phyloP scores from a whole-genome alignment of 176 grass and related monocot species.

The Carex myosuroides region DNA sequence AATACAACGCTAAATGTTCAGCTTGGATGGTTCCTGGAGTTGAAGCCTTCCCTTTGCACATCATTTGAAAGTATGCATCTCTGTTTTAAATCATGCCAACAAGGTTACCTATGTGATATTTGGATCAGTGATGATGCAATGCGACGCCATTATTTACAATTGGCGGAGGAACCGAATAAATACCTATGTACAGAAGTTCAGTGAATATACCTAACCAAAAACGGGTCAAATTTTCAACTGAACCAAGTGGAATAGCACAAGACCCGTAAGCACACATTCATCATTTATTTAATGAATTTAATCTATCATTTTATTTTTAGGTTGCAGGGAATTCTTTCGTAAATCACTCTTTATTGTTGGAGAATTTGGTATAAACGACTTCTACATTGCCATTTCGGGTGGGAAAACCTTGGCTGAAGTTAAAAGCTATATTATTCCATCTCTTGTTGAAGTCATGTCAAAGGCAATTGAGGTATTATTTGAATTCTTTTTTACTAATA shows the following conservation, averaged over 20 bases:
- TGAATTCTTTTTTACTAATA: not conserved
- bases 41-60: slow-evolving; percentile 33
- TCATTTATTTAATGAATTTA: not conserved
- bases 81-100: not conserved
- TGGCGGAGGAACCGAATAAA: not conserved
- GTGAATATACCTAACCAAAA: not conserved
- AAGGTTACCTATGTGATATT: not conserved
- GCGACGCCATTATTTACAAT: no score
- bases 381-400: not conserved
- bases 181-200: not conserved
- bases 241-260: not conserved
- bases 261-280: not conserved
- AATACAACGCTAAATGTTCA: slow-evolving; percentile 34
- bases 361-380: slow-evolving; percentile 43
- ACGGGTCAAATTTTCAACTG: no score
- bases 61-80: slow-evolving; percentile 12
- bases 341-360: slow-evolving; percentile 32
- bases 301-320: not conserved
- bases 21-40: slow-evolving; percentile 35
- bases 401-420: slow-evolving; percentile 11
- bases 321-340: slow-evolving; percentile 20
- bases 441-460: slow-evolving; percentile 19
- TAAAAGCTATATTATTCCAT: slow-evolving; percentile 16
- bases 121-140: not conserved
- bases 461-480: slow-evolving; percentile 36